Percentiles rank a stretch among this genome's conserved stretches.
Conservation (phyloP, 495 filamentous ascomycete genomes). For the Penicillium bovifimosum region DNA sequence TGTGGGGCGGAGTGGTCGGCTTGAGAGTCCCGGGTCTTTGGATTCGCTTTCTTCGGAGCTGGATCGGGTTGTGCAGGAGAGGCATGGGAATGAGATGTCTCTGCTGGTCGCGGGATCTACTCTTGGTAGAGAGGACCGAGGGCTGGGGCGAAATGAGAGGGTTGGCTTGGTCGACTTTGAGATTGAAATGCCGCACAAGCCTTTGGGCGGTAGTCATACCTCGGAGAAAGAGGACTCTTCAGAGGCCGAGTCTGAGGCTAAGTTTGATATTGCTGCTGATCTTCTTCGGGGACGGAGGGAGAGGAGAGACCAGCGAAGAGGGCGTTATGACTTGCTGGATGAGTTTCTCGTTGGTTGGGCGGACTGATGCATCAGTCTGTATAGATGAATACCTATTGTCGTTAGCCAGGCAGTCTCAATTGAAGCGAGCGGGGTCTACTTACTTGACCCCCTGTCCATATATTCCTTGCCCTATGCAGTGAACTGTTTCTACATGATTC, state of each 20-base stretch:
- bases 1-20: background rate
- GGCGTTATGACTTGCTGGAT: slow-evolving; percentile 1
- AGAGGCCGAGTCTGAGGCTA: background rate
- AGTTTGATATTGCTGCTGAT: slow-evolving; percentile 8
- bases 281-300: slow-evolving; percentile 2
- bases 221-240: background rate
- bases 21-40: background rate
- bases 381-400: background rate
- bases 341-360: slow-evolving; percentile 6
- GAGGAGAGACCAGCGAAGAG: background rate
- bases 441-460: too few species aligned
- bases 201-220: background rate
- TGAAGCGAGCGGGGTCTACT: too few species aligned
- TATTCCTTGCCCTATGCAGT: too few species aligned
- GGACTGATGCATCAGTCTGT: background rate
- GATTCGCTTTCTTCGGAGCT: background rate
- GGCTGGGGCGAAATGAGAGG: background rate
- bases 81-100: background rate
- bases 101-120: background rate
- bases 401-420: background rate
- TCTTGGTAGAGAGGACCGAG: background rate
- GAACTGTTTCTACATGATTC: too few species aligned
- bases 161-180: slow-evolving; percentile 1
- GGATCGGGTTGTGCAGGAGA: background rate
- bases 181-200: background rate